Conservation (phyloP, 1,139 yeast species). For the Hansenula anomala region DNA sequence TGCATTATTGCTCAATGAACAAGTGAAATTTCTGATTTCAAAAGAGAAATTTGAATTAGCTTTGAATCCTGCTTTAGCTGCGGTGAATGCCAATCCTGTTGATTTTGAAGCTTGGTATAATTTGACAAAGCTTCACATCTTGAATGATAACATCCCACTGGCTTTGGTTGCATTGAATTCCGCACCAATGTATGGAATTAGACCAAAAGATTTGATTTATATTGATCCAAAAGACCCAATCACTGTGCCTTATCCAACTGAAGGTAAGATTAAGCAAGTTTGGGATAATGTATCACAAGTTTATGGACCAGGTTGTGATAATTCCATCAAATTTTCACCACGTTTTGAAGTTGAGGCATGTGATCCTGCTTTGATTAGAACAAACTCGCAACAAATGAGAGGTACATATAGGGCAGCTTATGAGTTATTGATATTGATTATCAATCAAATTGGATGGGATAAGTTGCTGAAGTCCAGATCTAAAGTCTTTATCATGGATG, state of each 20-base stretch:
- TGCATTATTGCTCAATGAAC: conserved; percentile 51
- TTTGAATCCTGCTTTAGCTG: conserved; percentile 62
- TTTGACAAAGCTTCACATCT: conserved; percentile 68
- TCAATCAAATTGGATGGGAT: conserved; percentile 82
- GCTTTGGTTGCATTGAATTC: conserved; percentile 84
- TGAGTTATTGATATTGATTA: conserved; percentile 59
- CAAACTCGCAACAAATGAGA: conserved; percentile 74
- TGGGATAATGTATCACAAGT: conserved; percentile 50
- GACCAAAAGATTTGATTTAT: conserved; percentile 50
- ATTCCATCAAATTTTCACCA: conserved; percentile 33
- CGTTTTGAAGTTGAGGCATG: conserved; percentile 41
- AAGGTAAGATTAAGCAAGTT: conserved; percentile 51
- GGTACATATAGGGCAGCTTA: conserved; percentile 81
- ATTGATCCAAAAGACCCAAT: conserved; percentile 67
- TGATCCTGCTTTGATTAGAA: conserved; percentile 62
- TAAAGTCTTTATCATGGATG: conserved; percentile 91
- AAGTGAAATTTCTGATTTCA: conserved; percentile 65
- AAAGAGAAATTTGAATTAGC: conserved; percentile 72
- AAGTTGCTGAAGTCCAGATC: conserved; percentile 75
- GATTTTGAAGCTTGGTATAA: conserved; percentile 82
- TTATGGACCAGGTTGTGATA: conserved; percentile 54
- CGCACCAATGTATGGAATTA: conserved; percentile 80
- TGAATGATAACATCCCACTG: conserved; percentile 62
- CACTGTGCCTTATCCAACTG: conserved; percentile 71
- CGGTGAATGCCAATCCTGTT: conserved; percentile 79